Base-by-base conservation (phyloP, 2,329 filamentous ascomycete species). In the Sporothrix inflata region DNA sequence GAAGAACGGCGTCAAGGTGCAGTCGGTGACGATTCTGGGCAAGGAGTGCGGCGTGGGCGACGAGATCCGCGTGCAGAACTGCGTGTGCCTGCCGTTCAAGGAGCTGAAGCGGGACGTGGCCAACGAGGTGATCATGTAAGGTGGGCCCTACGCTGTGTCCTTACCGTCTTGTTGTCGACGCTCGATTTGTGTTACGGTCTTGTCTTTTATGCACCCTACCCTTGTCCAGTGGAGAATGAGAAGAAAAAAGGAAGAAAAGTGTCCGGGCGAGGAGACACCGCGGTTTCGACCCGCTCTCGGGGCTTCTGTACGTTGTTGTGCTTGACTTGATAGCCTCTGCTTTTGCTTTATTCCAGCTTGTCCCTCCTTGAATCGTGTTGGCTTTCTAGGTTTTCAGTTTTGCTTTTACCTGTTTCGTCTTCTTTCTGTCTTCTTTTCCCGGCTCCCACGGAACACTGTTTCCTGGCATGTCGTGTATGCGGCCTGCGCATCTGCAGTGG, bases 1-100 rank as follows among this genome's bases (percentile, higher is more conserved):
- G 82, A 98, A 98, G 89, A 97, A 98, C 79, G 96, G 96, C 69
- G 91, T 98, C 82, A 98, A 98, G 87, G 96, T 99, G 69, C 96
- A 98, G 86, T 97, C 94, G 82, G 96, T 98, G 80, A 98, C 95
- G 63, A 99, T 98, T 76, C 83, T 99, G 75, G 95, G 95, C 80
- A 98, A 98, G 86, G 96, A 99, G 82, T 98, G 95, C 79, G 89
- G 86, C 71, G 96, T 98, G 40, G 94, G 92, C 4, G 96, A 99
- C 78, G 96, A 98, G 83, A 91, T 98, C 12, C 90, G 94, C 75
- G 94, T 99, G 77, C 95, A 98, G 85, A 98, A 99, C 85, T 99
- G 96, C 81, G 91, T 99, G 73, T 98, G 96, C 84, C 83, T 99
- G 85, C 96, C 96, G 11, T 97, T 94, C 83, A 99, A 99, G 88